Evolutionary conservation across 805 yeast species (phyloP).

Genomic region (Lipomyces kockii): DNA sequence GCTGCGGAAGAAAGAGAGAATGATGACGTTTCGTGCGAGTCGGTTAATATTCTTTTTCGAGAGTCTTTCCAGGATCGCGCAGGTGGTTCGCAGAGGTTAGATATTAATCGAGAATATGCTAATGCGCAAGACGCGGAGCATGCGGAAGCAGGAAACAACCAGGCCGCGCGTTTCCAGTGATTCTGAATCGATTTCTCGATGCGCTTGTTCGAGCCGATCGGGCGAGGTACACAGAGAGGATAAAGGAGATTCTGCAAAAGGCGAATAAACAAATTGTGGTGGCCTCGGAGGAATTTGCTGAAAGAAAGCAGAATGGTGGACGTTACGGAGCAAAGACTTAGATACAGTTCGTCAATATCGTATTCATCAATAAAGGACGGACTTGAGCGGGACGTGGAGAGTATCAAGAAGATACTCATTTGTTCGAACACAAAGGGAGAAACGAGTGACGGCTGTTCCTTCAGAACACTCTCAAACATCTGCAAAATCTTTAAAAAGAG

Average conservation of each 20-base stretch:
- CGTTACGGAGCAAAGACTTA: slow-evolving; percentile 53
- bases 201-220: slow-evolving; percentile 20
- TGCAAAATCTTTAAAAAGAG: slow-evolving; percentile 38
- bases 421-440: slow-evolving; percentile 70
- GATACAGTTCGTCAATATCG: slow-evolving; percentile 46
- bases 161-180: slow-evolving; percentile 29
- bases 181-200: background rate
- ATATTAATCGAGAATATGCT: slow-evolving; percentile 28
- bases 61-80: background rate
- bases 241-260: slow-evolving; percentile 58
- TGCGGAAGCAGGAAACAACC: slow-evolving; percentile 12
- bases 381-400: slow-evolving; percentile 37
- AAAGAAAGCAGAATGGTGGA: slow-evolving; percentile 70
- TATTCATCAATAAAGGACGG: slow-evolving; percentile 37
- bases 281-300: slow-evolving; percentile 67
- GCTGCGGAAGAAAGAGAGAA: slow-evolving; percentile 54
- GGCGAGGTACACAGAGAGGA: slow-evolving; percentile 46
- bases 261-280: slow-evolving; percentile 69
- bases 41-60: slow-evolving; percentile 7
- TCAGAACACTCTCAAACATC: slow-evolving; percentile 51
- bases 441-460: slow-evolving; percentile 60
- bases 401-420: slow-evolving; percentile 51
- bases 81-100: slow-evolving; percentile 29
- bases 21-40: slow-evolving; percentile 13
- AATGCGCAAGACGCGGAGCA: slow-evolving; percentile 23